Conservation (phyloP, 202 grass and related monocot genomes). For the Panicum hallii region DNA sequence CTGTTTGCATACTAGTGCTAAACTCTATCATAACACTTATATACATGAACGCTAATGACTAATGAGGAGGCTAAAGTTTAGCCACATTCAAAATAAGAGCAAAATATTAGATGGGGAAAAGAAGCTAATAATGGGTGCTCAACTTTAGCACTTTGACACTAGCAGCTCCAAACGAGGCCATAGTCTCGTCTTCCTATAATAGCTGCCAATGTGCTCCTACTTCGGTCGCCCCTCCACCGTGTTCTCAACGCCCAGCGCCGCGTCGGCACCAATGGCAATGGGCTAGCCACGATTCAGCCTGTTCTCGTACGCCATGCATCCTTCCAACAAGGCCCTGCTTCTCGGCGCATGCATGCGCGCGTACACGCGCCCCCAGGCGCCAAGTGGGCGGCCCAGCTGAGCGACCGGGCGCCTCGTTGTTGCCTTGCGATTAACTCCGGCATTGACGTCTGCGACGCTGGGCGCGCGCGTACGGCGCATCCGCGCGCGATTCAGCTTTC, state of each 20-base stretch:
- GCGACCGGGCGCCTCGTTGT: not conserved
- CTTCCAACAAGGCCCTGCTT: not conserved
- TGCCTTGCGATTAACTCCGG: not conserved
- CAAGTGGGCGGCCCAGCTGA: not conserved
- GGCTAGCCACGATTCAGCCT: not conserved
- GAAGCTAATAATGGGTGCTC: too few species aligned
- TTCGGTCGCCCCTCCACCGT: not conserved
- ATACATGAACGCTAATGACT: too few species aligned
- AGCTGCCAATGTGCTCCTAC: not conserved
- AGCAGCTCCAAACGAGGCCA: too few species aligned
- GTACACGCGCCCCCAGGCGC: not conserved
- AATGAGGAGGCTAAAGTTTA: too few species aligned
- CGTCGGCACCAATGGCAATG: not conserved
- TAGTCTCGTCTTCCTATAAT: too few species aligned
- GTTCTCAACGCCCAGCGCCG: not conserved
- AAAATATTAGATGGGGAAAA: too few species aligned
- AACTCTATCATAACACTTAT: too few species aligned
- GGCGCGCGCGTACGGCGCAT: too few species aligned
- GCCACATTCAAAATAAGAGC: too few species aligned
- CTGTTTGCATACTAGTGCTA: too few species aligned
- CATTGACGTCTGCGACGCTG: constrained; percentile 17
- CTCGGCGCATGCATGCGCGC: not conserved
- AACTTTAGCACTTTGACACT: too few species aligned
- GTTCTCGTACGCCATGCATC: not conserved
- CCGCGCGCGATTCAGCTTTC: not conserved